phyloP scores from a whole-genome alignment of 2,329 filamentous ascomycete species.

The Dactylellina cionopaga region DNA sequence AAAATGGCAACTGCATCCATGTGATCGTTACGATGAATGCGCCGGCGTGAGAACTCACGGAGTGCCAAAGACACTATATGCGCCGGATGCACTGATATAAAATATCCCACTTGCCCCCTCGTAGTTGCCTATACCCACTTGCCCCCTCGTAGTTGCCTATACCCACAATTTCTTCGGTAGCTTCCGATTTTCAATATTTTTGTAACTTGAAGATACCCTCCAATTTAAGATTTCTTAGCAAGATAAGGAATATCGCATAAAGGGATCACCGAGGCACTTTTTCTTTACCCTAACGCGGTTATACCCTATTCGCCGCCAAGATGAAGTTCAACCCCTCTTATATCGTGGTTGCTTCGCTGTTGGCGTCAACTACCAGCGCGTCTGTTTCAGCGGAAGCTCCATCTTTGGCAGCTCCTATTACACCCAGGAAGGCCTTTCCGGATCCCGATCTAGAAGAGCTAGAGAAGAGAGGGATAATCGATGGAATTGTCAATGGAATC shows the following conservation, averaged over 20 bases:
- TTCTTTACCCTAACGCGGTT: background rate
- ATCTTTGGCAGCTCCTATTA: slow-evolving; percentile 29
- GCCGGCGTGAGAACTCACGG: slow-evolving; percentile 1
- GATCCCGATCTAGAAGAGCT: slow-evolving; percentile 40
- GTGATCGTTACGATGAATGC: slow-evolving; percentile 25
- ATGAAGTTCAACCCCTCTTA: slow-evolving; percentile 27
- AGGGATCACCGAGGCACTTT: background rate
- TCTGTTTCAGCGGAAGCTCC: background rate
- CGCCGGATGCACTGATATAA: background rate
- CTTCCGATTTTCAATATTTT: background rate
- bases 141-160: background rate
- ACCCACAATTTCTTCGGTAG: background rate
- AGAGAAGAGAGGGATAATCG: slow-evolving; percentile 39
- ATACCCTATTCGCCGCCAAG: background rate
- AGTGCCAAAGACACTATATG: background rate
- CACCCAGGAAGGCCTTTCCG: slow-evolving; percentile 39
- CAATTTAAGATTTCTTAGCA: background rate
- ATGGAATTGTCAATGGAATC: slow-evolving; percentile 25
- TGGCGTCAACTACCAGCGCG: slow-evolving; percentile 16
- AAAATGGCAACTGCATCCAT: background rate
- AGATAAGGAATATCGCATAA: background rate
- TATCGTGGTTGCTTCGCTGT: slow-evolving; percentile 28
- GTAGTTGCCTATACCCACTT: no score
- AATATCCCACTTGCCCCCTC: background rate
- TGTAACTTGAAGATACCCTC: background rate